Conservation (phyloP, 805 yeast genomes). For the Wickerhamomyces pijperi region DNA sequence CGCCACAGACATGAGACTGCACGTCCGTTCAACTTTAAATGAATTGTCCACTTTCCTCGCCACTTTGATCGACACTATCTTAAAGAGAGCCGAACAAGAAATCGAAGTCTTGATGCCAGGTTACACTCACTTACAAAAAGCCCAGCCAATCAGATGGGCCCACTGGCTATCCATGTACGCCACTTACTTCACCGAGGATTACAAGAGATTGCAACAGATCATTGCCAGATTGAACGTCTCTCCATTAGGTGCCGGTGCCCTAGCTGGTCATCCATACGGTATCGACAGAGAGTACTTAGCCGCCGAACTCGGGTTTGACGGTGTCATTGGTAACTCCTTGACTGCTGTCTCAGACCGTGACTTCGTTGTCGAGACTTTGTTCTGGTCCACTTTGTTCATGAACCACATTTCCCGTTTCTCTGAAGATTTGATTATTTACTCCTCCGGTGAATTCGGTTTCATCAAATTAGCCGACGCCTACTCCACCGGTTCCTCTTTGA, state of each 20-base stretch:
- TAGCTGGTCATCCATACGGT: constrained; percentile 99
- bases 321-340: constrained; percentile 89
- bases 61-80: constrained; percentile 54
- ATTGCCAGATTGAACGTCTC: constrained; percentile 74
- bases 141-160: constrained; percentile 98
- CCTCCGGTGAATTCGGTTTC: constrained; percentile 96
- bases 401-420: constrained; percentile 90
- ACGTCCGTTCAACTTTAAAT: constrained; percentile 66
- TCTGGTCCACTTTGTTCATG: constrained; percentile 92
- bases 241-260: constrained; percentile 95
- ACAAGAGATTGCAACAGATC: constrained; percentile 72
- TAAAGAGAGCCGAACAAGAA: constrained; percentile 72
- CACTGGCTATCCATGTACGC: constrained; percentile 95
- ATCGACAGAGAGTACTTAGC: constrained; percentile 90
- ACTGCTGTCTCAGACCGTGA: constrained; percentile 98
- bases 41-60: constrained; percentile 45
- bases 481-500: constrained; percentile 94
- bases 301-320: constrained; percentile 61
- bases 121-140: constrained; percentile 95
- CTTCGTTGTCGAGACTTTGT: constrained; percentile 88
- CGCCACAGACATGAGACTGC: constrained; percentile 97
- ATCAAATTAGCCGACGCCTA: constrained; percentile 91
- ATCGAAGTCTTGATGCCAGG: constrained; percentile 97
- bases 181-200: constrained; percentile 86
- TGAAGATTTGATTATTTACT: constrained; percentile 91